These are phyloP conservation scores for Cystofilobasidium ferigula DNA, from an alignment of 768 basidiomycete species.

Conservation along the genomic window DNA sequence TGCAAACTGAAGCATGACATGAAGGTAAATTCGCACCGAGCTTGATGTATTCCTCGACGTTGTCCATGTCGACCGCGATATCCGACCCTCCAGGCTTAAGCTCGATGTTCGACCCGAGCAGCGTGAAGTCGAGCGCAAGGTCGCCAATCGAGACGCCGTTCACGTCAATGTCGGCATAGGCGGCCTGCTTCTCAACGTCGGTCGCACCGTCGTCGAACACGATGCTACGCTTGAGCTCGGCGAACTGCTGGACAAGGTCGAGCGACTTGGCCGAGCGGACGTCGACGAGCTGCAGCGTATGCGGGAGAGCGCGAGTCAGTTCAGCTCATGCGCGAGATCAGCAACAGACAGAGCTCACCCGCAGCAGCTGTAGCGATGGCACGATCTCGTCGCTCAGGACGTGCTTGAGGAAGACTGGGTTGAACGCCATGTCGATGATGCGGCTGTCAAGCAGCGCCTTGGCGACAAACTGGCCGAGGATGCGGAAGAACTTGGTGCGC, in stretches of 20 bases:
- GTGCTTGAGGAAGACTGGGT: conserved; percentile 85
- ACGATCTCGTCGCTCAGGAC: conserved; percentile 79
- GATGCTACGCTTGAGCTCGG: conserved; percentile 32
- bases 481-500: conserved; percentile 60
- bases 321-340: neutral
- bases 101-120: conserved; percentile 91
- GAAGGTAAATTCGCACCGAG: conserved; percentile 34
- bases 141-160: conserved; percentile 65
- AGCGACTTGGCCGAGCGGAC: conserved; percentile 74
- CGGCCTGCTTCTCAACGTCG: conserved; percentile 28
- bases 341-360: conserved; percentile 46
- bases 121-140: conserved; percentile 85
- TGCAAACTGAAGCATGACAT: neutral
- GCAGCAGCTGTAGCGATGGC: conserved; percentile 67
- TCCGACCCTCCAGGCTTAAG: conserved; percentile 68
- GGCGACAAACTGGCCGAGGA: conserved; percentile 91
- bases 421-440: conserved; percentile 90
- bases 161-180: conserved; percentile 46
- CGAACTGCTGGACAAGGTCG: conserved; percentile 54
- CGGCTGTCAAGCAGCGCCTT: conserved; percentile 95
- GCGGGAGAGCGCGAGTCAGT: neutral
- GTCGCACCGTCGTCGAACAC: conserved; percentile 25
- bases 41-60: conserved; percentile 79
- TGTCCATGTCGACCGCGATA: conserved; percentile 68
- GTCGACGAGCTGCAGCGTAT: conserved; percentile 58